Conservation (phyloP, 2,329 filamentous ascomycete species). For the Geosmithia putterillii region DNA sequence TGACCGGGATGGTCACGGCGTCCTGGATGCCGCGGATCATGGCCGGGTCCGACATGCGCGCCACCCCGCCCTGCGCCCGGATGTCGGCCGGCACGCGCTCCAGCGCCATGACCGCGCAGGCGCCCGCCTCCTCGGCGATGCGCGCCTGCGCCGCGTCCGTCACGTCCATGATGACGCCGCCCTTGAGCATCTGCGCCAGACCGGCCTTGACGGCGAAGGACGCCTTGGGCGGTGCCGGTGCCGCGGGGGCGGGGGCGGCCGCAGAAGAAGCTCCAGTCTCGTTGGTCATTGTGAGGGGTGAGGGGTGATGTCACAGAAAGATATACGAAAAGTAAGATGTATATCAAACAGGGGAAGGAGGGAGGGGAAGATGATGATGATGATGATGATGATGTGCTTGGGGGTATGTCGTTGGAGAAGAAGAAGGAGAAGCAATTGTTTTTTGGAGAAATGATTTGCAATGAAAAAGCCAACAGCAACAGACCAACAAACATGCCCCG, state of each 20-base stretch:
- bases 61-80: conserved; percentile 80
- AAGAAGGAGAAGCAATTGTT: no score
- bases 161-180: conserved; percentile 99
- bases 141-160: conserved; percentile 86
- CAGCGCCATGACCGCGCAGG: conserved; percentile 94
- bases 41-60: conserved; percentile 88
- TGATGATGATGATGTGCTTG: no score
- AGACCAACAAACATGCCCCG: no score
- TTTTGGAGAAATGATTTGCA: no score
- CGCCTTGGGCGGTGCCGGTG: conserved; percentile 22
- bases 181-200: conserved; percentile 95
- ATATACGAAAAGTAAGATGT: background rate
- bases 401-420: no score
- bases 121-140: conserved; percentile 94
- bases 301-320: background rate
- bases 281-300: conserved; percentile 18
- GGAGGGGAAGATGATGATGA: background rate
- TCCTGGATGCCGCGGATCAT: conserved; percentile 95
- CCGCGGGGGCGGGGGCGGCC: conserved; percentile 10
- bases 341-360: background rate
- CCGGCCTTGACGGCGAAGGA: conserved; percentile 89
- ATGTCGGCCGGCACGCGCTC: conserved; percentile 97
- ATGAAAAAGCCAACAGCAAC: no score
- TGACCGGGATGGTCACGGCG: conserved; percentile 92
- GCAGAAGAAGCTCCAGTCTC: conserved; percentile 11